A percentile compares a stretch with the other conserved stretches of the same genome.
Evolutionary conservation across 2,329 filamentous ascomycete species (phyloP).

Genomic region (Alternaria arborescens): DNA sequence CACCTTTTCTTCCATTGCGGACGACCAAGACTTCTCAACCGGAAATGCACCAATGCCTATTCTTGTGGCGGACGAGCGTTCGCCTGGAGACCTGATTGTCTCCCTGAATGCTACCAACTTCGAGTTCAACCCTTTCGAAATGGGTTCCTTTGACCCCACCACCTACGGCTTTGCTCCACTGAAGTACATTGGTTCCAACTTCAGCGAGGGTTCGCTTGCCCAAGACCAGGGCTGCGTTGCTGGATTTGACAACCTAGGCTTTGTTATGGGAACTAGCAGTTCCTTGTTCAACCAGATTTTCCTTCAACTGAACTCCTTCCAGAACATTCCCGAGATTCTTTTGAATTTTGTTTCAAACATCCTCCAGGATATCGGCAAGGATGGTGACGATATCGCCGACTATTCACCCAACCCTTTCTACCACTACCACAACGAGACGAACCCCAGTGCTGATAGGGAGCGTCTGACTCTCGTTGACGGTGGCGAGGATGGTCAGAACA

Average conservation of each 20-base stretch:
- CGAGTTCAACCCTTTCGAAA: slow-evolving; percentile 82
- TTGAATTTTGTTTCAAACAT: slow-evolving; percentile 62
- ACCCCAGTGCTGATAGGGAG: slow-evolving; percentile 62
- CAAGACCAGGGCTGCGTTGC: slow-evolving; percentile 69
- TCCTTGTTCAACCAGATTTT: slow-evolving; percentile 85
- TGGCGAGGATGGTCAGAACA: slow-evolving; percentile 79
- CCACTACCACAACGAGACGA: slow-evolving; percentile 67
- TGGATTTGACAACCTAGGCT: slow-evolving; percentile 85
- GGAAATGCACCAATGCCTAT: slow-evolving; percentile 76
- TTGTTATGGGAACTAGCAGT: slow-evolving; percentile 84
- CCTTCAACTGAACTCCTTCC: slow-evolving; percentile 66
- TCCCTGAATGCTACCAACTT: slow-evolving; percentile 77
- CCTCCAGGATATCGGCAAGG: slow-evolving; percentile 63
- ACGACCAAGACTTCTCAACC: slow-evolving; percentile 67
- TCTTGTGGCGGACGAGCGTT: slow-evolving; percentile 73
- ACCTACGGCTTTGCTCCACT: slow-evolving; percentile 75
- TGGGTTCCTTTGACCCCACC: slow-evolving; percentile 79
- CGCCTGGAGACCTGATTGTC: slow-evolving; percentile 68
- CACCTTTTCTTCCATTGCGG: slow-evolving; percentile 82
- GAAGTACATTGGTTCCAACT: slow-evolving; percentile 76
- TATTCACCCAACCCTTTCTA: slow-evolving; percentile 81
- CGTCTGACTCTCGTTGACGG: slow-evolving; percentile 79
- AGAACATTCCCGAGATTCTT: slow-evolving; percentile 61
- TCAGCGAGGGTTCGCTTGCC: slow-evolving; percentile 68
- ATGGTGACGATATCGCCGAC: slow-evolving; percentile 76